Conservation (phyloP, 768 basidiomycete genomes). For the Rhizopogon roseolus region DNA sequence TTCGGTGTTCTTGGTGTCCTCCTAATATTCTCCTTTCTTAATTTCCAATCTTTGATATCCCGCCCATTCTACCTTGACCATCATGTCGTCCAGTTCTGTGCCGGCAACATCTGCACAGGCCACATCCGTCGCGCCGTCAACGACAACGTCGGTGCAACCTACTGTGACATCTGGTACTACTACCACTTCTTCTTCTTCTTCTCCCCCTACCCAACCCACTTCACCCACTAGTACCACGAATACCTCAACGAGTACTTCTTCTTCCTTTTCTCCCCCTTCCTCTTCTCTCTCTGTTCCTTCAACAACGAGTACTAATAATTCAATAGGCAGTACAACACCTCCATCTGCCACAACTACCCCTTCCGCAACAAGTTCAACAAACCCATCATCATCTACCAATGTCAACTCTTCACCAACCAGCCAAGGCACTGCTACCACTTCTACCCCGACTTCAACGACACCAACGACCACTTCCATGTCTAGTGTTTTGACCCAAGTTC, state of each 20-base stretch:
- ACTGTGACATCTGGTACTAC: conserved; percentile 16
- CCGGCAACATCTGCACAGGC: neutral
- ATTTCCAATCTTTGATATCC: too few species aligned
- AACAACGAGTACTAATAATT: neutral
- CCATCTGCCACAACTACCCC: conserved; percentile 4
- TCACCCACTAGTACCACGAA: neutral
- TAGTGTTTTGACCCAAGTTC: neutral
- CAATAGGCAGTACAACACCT: conserved; percentile 1
- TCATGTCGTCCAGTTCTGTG: too few species aligned
- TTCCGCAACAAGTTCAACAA: neutral
- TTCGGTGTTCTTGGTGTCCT: too few species aligned
- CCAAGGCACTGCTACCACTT: neutral
- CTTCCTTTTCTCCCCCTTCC: conserved; percentile 4
- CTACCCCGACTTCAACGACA: neutral
- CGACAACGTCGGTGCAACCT: neutral
- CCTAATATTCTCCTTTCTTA: too few species aligned
- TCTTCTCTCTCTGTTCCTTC: conserved; percentile 3
- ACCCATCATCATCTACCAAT: neutral
- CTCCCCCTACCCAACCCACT: too few species aligned
- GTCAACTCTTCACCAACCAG: conserved; percentile 1
- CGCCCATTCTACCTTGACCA: too few species aligned
- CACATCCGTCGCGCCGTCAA: neutral
- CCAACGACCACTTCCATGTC: conserved; percentile 1
- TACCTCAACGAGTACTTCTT: conserved; percentile 8
- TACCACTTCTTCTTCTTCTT: conserved; percentile 10